Conservation (phyloP, 2,329 filamentous ascomycete species). For the Penicillium sp. region DNA sequence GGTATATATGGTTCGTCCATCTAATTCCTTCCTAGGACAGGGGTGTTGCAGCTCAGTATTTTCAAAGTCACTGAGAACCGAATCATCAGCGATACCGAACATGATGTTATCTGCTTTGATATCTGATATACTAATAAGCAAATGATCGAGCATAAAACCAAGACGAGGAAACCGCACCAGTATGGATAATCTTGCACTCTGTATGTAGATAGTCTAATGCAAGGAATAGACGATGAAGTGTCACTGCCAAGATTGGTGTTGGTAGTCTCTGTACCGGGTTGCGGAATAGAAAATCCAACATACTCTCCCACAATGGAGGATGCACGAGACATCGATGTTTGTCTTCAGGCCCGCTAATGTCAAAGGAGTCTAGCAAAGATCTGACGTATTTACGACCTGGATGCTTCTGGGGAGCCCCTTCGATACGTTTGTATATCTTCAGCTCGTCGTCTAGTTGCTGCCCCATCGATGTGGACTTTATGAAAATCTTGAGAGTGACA, state of each 20-base stretch:
- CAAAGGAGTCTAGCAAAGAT: conserved; percentile 23
- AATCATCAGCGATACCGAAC: conserved; percentile 36
- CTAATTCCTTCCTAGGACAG: conserved; percentile 37
- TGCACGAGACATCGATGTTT: conserved; percentile 33
- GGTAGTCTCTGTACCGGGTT: conserved; percentile 35
- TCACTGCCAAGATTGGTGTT: conserved; percentile 1
- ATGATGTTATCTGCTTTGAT: conserved; percentile 45
- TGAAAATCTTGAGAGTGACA: conserved; percentile 27
- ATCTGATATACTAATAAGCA: conserved; percentile 21
- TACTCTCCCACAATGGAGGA: conserved; percentile 39
- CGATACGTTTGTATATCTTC: conserved; percentile 38
- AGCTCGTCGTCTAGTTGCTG: conserved; percentile 33
- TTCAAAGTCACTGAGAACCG: conserved; percentile 36
- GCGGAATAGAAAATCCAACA: conserved; percentile 33
- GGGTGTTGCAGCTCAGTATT: conserved; percentile 25
- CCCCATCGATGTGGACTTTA: conserved; percentile 23
- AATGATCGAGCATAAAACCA: neutral
- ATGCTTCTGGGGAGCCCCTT: conserved; percentile 18
- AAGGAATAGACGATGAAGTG: conserved; percentile 11
- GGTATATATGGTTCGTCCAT: conserved; percentile 37
- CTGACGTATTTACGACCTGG: conserved; percentile 27
- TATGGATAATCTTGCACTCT: conserved; percentile 11
- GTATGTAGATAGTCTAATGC: conserved; percentile 13
- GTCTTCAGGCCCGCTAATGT: conserved; percentile 25
- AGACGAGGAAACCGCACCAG: neutral